These are phyloP conservation scores for Ambispora gerdemannii DNA, from an alignment of 192 early-diverging fungal genomes.

Conservation along the genomic window DNA sequence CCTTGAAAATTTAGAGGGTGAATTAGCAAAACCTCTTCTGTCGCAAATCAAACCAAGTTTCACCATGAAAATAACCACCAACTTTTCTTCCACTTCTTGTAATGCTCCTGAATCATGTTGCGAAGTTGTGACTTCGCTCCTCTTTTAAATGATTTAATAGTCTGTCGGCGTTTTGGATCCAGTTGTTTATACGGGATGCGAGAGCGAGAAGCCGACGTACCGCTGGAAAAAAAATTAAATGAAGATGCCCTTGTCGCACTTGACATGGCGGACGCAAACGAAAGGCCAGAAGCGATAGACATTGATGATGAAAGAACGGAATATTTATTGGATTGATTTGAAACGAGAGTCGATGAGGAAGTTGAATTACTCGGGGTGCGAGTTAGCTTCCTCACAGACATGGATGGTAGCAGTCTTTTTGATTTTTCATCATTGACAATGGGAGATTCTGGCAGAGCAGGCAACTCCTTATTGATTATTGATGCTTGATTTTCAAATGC, in stretches of 20 bases:
- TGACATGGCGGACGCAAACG: constrained; percentile 14
- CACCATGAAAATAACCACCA: not conserved
- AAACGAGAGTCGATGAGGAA: not conserved
- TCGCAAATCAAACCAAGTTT: not conserved
- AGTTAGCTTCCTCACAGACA: not conserved
- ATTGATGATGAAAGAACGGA: not conserved
- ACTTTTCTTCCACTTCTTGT: constrained; percentile 14
- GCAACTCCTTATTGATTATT: not conserved
- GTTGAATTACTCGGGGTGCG: not conserved
- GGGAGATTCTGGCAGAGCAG: not conserved
- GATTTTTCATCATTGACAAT: not conserved
- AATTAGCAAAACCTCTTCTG: constrained; percentile 1
- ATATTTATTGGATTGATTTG: constrained; percentile 17
- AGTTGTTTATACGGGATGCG: constrained; percentile 15
- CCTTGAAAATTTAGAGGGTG: constrained; percentile 13
- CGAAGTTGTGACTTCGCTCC: constrained; percentile 18
- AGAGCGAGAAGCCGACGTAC: not conserved
- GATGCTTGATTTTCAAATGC: constrained; percentile 6
- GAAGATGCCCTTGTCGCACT: constrained; percentile 10
- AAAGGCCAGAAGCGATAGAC: constrained; percentile 21
- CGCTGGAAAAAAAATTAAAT: constrained; percentile 13
- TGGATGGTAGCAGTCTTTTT: not conserved
- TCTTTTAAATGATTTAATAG: constrained; percentile 21
- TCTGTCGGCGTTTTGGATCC: not conserved
- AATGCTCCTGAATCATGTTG: constrained; percentile 21